Percentiles rank a stretch among this genome's conserved stretches.
These are phyloP conservation scores for Podospora sp. DNA, from an alignment of 495 filamentous ascomycete species.

Conservation along the genomic window DNA sequence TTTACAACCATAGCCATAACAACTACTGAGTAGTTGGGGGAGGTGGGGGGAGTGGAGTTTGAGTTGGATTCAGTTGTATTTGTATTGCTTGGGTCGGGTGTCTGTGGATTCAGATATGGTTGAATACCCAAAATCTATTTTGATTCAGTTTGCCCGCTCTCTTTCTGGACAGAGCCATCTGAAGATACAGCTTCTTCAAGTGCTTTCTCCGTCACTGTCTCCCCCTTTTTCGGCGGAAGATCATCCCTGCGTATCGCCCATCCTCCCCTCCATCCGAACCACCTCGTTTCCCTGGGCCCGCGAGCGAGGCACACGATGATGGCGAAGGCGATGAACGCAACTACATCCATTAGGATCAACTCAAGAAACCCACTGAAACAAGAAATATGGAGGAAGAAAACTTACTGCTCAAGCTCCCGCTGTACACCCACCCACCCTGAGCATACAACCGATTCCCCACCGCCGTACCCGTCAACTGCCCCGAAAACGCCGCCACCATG, in stretches of 20 bases:
- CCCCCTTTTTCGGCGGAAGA: slow-evolving; percentile 22
- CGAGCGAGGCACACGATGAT: slow-evolving; percentile 59
- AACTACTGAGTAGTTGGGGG: neutral
- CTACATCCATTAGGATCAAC: slow-evolving; percentile 13
- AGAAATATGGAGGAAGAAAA: slow-evolving; percentile 5
- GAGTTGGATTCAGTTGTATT: too few species aligned
- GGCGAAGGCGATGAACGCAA: slow-evolving; percentile 65
- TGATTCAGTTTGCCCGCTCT: neutral
- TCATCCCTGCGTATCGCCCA: slow-evolving; percentile 54
- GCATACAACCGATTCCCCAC: slow-evolving; percentile 70
- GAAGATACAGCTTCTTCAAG: slow-evolving; percentile 20
- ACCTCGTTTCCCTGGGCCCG: slow-evolving; percentile 70
- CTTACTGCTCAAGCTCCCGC: slow-evolving; percentile 62
- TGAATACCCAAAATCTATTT: neutral
- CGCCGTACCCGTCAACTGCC: slow-evolving; percentile 71
- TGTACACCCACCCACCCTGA: slow-evolving; percentile 67
- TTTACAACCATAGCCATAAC: slow-evolving; percentile 27
- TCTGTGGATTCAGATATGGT: neutral
- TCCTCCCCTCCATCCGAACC: slow-evolving; percentile 77
- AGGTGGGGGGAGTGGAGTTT: neutral
- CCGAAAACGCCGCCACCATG: slow-evolving; percentile 72
- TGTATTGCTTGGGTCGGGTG: too few species aligned
- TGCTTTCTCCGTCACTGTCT: slow-evolving; percentile 16
- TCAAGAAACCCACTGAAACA: neutral
- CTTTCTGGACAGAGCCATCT: neutral